phyloP scores from a whole-genome alignment of 495 filamentous ascomycete species.

The Hypoxylon fuscum region DNA sequence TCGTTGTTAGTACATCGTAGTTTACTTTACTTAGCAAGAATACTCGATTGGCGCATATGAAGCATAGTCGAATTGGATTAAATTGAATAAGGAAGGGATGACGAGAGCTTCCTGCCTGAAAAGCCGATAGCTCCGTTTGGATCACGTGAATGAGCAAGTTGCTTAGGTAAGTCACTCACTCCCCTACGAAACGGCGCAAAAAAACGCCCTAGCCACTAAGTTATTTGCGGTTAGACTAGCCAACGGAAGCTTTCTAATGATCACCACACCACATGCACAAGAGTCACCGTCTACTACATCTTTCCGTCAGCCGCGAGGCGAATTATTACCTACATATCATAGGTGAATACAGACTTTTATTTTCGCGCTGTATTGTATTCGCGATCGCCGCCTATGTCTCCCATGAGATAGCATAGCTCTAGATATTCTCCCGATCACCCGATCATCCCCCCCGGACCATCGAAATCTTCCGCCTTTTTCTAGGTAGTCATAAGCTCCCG shows the following conservation, averaged over 20 bases:
- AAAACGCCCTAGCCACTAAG: constrained; percentile 6
- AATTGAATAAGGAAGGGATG: neutral
- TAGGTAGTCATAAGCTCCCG: constrained; percentile 16
- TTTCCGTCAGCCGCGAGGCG: constrained; percentile 30
- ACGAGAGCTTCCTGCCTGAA: neutral
- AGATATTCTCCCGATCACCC: constrained; percentile 11
- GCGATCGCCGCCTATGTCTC: constrained; percentile 21
- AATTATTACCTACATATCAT: constrained; percentile 9
- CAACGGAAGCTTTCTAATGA: constrained; percentile 25
- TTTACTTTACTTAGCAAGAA: too few species aligned
- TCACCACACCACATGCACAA: constrained; percentile 14
- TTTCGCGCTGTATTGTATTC: too few species aligned
- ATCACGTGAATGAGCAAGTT: constrained; percentile 13
- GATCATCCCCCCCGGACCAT: constrained; percentile 7
- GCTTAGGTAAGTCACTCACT: too few species aligned
- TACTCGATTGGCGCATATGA: neutral
- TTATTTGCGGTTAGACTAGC: constrained; percentile 18
- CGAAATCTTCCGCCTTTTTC: constrained; percentile 18
- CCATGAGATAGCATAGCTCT: constrained; percentile 28
- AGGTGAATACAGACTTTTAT: too few species aligned
- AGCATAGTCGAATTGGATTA: neutral
- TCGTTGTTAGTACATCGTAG: too few species aligned
- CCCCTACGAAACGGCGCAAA: too few species aligned
- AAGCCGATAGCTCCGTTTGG: constrained; percentile 7
- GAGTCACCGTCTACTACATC: constrained; percentile 4